Evolutionary conservation across 2,329 filamentous ascomycete species (phyloP).

Genomic region (Fonsecaea pugnacius): DNA sequence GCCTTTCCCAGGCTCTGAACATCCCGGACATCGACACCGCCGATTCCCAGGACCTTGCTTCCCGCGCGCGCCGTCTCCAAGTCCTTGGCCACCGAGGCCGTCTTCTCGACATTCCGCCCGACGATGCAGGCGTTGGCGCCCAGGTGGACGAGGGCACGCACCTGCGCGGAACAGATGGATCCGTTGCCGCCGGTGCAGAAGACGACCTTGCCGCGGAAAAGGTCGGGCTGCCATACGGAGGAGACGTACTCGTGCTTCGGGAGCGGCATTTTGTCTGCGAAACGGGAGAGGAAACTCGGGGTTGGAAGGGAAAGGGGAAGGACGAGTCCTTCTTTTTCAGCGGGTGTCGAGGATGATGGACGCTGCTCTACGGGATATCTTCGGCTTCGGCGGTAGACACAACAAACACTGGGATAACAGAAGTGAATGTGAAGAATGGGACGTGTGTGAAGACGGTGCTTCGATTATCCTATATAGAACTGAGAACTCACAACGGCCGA

Average conservation of each 20-base stretch:
- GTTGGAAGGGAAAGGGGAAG: too few relatives aligned
- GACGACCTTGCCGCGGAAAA: slow-evolving; percentile 86
- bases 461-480: background rate
- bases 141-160: slow-evolving; percentile 84
- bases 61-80: slow-evolving; percentile 79
- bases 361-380: too few relatives aligned
- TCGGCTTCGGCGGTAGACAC: background rate
- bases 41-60: slow-evolving; percentile 84
- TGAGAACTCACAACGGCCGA: slow-evolving; percentile 7
- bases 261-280: slow-evolving; percentile 62
- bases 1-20: slow-evolving; percentile 71
- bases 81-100: slow-evolving; percentile 75
- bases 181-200: slow-evolving; percentile 96
- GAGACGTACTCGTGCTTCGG: slow-evolving; percentile 77
- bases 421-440: background rate
- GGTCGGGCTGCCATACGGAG: slow-evolving; percentile 80
- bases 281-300: too few relatives aligned
- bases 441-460: background rate
- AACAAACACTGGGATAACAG: background rate
- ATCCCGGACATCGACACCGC: slow-evolving; percentile 73
- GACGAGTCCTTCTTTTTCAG: too few relatives aligned
- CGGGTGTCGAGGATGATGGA: too few relatives aligned
- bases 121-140: slow-evolving; percentile 94
- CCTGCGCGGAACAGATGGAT: slow-evolving; percentile 91
- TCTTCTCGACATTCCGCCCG: slow-evolving; percentile 87